Evolutionary conservation across 192 early-diverging fungal genomes (phyloP).

Genomic region (Entomortierella lignicola): DNA sequence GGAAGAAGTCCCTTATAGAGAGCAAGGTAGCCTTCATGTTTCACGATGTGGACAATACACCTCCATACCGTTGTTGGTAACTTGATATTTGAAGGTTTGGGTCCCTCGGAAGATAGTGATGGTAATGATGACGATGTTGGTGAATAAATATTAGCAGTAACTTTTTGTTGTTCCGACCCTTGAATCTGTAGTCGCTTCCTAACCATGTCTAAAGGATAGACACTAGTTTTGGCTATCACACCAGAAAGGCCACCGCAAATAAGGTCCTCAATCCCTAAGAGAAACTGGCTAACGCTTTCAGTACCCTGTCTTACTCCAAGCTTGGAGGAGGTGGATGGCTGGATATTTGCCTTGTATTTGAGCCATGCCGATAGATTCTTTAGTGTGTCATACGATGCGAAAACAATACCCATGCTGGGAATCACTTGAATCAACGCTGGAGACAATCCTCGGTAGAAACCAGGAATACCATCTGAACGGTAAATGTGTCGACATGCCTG

Average conservation of each 20-base stretch:
- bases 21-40: conserved; percentile 79
- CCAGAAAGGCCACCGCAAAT: conserved; percentile 85
- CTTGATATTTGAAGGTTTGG: neutral
- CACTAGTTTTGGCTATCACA: conserved; percentile 81
- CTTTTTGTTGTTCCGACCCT: conserved; percentile 52
- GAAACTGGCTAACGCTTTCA: conserved; percentile 9
- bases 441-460: conserved; percentile 89
- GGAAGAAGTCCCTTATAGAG: conserved; percentile 92
- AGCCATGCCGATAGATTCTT: conserved; percentile 57
- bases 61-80: conserved; percentile 66
- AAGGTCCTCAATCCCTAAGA: conserved; percentile 68
- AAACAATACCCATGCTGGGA: conserved; percentile 95
- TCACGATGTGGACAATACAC: conserved; percentile 73
- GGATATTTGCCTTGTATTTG: conserved; percentile 9
- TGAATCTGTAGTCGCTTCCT: conserved; percentile 77
- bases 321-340: conserved; percentile 3
- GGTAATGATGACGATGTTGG: conserved; percentile 48
- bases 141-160: neutral
- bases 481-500: conserved; percentile 76
- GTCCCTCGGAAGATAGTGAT: no score
- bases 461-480: conserved; percentile 78
- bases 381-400: conserved; percentile 79
- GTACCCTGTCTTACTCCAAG: neutral
- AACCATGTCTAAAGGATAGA: conserved; percentile 94
- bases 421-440: conserved; percentile 89